These are phyloP conservation scores for Mollisiaceae sp. DNA, from an alignment of 2,329 filamentous ascomycete genomes.

Conservation along the genomic window DNA sequence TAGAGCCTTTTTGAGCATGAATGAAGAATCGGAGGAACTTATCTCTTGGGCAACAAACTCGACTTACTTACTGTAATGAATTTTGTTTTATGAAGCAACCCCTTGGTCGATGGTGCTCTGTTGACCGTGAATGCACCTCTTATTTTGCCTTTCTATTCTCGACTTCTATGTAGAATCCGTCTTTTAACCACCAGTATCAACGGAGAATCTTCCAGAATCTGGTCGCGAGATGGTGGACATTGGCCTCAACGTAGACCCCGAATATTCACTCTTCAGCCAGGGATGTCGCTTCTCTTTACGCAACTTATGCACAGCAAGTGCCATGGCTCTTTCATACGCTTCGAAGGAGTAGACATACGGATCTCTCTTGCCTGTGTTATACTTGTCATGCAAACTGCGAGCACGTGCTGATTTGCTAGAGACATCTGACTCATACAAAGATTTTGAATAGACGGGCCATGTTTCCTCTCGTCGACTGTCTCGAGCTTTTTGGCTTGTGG, in stretches of 20 bases:
- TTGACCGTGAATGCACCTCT: too few species aligned
- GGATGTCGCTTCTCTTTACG: neutral
- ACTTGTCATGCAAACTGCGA: neutral
- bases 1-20: too few species aligned
- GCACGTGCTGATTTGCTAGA: neutral
- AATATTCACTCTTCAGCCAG: neutral
- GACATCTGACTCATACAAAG: neutral
- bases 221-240: neutral
- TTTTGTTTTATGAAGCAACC: too few species aligned
- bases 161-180: too few species aligned
- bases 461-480: neutral
- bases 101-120: too few species aligned
- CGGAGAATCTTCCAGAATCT: neutral
- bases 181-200: too few species aligned
- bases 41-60: neutral
- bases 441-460: neutral
- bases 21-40: neutral
- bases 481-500: neutral
- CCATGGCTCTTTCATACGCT: neutral
- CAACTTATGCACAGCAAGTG: neutral
- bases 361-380: neutral
- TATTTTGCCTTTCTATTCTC: too few species aligned
- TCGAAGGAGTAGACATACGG: neutral
- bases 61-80: neutral
- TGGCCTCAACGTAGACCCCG: neutral